Evolutionary conservation across 306 rosid genomes (phyloP).

Genomic region (Cucumis cinereus): DNA sequence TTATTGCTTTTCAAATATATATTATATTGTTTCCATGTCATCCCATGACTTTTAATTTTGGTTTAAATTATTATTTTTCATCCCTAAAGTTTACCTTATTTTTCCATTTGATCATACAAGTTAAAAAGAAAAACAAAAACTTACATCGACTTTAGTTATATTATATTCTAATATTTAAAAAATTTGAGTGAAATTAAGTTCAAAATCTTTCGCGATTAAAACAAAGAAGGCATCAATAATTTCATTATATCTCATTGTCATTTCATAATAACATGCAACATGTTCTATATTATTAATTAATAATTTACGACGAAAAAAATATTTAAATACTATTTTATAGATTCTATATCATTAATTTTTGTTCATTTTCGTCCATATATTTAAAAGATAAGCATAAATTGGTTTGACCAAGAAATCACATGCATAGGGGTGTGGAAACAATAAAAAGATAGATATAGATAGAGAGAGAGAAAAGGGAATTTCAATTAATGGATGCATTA

Average conservation of each 20-base stretch:
- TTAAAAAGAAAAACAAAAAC: too few species aligned
- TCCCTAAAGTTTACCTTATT: background rate
- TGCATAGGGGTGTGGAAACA: conserved; percentile 1
- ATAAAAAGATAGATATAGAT: background rate
- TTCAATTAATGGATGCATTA: background rate
- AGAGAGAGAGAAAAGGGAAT: background rate
- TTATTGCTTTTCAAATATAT: background rate
- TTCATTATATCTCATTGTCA: background rate
- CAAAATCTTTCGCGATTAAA: background rate
- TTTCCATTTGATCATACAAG: background rate
- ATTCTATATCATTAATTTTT: too few species aligned
- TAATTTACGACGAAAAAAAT: background rate
- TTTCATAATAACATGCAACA: background rate
- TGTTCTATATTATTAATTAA: background rate
- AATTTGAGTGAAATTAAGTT: background rate
- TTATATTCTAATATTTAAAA: background rate
- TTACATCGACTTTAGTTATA: background rate
- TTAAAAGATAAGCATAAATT: too few species aligned
- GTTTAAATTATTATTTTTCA: background rate
- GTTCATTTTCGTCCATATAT: too few species aligned
- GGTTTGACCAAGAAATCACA: conserved; percentile 6
- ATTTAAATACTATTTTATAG: too few species aligned
- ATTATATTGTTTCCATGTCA: background rate
- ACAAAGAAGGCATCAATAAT: background rate
- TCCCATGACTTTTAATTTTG: background rate